Evolutionary conservation across 2,329 filamentous ascomycete genomes (phyloP), one percentile per base, ranked within the genome.

Genomic region (Pyrenophora graminea): DNA sequence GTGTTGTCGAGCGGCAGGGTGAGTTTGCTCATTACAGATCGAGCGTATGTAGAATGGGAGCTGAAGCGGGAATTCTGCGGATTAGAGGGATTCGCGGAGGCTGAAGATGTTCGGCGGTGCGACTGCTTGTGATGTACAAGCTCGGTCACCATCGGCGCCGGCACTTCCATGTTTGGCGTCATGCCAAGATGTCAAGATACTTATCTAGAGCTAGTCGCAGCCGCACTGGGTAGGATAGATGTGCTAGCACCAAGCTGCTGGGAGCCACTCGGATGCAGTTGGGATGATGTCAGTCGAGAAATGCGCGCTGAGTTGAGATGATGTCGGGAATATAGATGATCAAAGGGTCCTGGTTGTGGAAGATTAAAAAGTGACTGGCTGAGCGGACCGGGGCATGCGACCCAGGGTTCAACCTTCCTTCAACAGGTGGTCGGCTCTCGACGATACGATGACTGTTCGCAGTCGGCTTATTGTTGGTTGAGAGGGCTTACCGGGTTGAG

Each of bases 41-140:
- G 77, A 42, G 80, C 79, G 61, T 79, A 76, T 53, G 69, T 64
- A 45, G 78, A 80, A 66, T 79, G 79, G 63, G 80, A 77, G 66
- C 75, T 72, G 63, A 70, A 68, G 50, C 64, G 67, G 51, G 66
- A 64, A 36, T 45, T 46, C 5, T 45, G 45, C 25, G 56, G 42
- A 38, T 41, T 48, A 30, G 44, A 48, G 45, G 44, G 38, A 18
- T 37, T 37, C 51, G 51, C 42, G 21, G 62, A 58, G 44, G 58
- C 31, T 33, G 64, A 64, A 27, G 67, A 64, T 48, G 34, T 30
- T 31, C 33, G 17, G 18, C 55, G 56, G 27, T 59, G 48, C 44
- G 48, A 49, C 6, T 49, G 41, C 10, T 13, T 49, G 58, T 60
- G 43, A 58, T 58, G 50, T 41, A 38, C 48, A 27, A 54, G 53